These are phyloP conservation scores for Leptographium wingfieldii DNA, from an alignment of 2,329 filamentous ascomycete species.

Conservation along the genomic window DNA sequence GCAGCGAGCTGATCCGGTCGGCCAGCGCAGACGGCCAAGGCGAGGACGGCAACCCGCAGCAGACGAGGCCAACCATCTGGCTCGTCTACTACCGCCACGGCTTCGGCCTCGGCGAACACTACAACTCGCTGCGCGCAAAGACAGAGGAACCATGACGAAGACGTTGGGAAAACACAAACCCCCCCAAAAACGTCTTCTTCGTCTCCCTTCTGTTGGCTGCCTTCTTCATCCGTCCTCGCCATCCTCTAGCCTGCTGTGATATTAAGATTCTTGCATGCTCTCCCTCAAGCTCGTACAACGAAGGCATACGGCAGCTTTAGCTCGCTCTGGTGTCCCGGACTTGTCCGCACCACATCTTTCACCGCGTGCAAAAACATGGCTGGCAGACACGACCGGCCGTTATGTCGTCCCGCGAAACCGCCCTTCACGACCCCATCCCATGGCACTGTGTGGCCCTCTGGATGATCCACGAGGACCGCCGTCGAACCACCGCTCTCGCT, in stretches of 20 bases:
- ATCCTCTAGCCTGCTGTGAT: background rate
- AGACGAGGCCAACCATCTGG: constrained; percentile 52
- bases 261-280: background rate
- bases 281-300: too few species aligned
- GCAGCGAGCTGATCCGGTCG: constrained; percentile 61
- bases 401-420: constrained; percentile 45
- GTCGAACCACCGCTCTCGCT: constrained; percentile 47
- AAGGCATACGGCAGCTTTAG: constrained; percentile 24
- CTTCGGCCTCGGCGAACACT: constrained; percentile 92
- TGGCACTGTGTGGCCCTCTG: constrained; percentile 41
- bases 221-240: background rate
- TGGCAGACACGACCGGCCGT: constrained; percentile 46
- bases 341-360: constrained; percentile 42
- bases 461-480: constrained; percentile 36
- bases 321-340: constrained; percentile 28
- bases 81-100: constrained; percentile 90
- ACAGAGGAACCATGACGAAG: background rate
- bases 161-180: background rate
- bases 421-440: constrained; percentile 46
- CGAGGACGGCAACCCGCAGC: constrained; percentile 6
- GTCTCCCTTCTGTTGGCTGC: background rate
- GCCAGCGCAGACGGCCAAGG: constrained; percentile 19
- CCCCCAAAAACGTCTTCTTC: background rate
- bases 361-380: constrained; percentile 47
- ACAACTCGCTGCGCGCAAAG: constrained; percentile 65